phyloP scores from a whole-genome alignment of 1,284 basidiomycete genomes.

The Boletus sp. region DNA sequence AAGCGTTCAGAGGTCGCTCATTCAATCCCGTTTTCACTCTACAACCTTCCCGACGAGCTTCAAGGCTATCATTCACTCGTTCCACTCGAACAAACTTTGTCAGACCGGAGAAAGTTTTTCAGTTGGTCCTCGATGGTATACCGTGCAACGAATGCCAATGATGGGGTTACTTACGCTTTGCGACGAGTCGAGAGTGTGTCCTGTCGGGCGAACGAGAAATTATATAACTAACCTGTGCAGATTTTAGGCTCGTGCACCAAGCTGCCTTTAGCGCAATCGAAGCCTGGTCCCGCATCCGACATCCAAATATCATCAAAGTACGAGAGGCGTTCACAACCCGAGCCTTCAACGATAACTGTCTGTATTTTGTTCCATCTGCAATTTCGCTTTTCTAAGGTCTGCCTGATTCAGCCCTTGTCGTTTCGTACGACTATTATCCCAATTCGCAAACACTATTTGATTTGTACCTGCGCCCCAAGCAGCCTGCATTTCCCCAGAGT shows the following conservation, averaged over 20 bases:
- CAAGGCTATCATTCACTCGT: constrained; percentile 91
- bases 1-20: constrained; percentile 79
- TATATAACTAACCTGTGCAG: constrained; percentile 45
- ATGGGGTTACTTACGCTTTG: constrained; percentile 81
- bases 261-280: constrained; percentile 85
- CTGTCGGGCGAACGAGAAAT: not conserved
- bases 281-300: constrained; percentile 83
- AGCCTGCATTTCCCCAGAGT: constrained; percentile 47
- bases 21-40: constrained; percentile 47
- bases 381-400: constrained; percentile 16
- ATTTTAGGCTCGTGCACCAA: constrained; percentile 83
- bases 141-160: constrained; percentile 76
- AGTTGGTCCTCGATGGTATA: constrained; percentile 85
- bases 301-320: constrained; percentile 87
- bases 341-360: constrained; percentile 92
- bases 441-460: constrained; percentile 85
- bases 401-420: constrained; percentile 77
- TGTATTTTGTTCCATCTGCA: constrained; percentile 35
- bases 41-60: constrained; percentile 82
- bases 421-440: constrained; percentile 93
- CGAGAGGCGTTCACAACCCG: constrained; percentile 96
- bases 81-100: constrained; percentile 65
- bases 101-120: constrained; percentile 70
- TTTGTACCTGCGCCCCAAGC: constrained; percentile 58
- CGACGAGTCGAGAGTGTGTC: constrained; percentile 85